Base-by-base conservation (phyloP, 179 eudicot genomes). In the Pouteria campechiana region DNA sequence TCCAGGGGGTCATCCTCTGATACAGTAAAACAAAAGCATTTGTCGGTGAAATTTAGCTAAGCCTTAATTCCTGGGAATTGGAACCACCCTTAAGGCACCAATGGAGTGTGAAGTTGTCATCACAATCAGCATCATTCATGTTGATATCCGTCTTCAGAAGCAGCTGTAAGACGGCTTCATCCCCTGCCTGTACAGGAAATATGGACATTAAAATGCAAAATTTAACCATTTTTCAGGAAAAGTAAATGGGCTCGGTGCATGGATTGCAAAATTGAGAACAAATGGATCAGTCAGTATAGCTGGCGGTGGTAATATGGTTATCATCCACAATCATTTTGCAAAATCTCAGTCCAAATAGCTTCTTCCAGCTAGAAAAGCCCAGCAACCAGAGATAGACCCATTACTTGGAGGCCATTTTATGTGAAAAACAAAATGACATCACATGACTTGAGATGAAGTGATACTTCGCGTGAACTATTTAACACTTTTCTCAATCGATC, bases 31-130 rank as follows among this genome's bases (percentile, higher is more conserved):
- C 20, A 17, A 39, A 10, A 17, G 24, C 41, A 17, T 10, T 49
- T 18, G 24, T 20, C 10, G 6, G 3, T 6, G 5, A 27, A 5
- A 50, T 41, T 13, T 66, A 58, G 37, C 60, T 55, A 45, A 50
- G 42, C 18, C 42, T 50, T 16, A 50, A 29, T 3, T 40, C 42
- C 47, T 50, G 60, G 15, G 41, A 49, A n/a, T n/a, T n/a, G n/a
- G n/a, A n/a, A n/a, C n/a, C n/a, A 23, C 46, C 47, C 50, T 66
- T 66, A 30, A 66, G 58, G 43, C 41, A 55, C 67, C 72, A 66
- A 25, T 66, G 67, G 36, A 66, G 54, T 12, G 72, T 50, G 17
- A 59, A 55, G 51, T 66, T 60, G 23, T 67, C 72, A 38, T 66
- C 72, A 25, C 32, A 50, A 25, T 60, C 72, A 44, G 60, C 31